Evolutionary conservation across 176 grass and related monocot genomes (phyloP), one percentile per base, ranked within the genome.

Genomic region (Zoysia japonica): DNA sequence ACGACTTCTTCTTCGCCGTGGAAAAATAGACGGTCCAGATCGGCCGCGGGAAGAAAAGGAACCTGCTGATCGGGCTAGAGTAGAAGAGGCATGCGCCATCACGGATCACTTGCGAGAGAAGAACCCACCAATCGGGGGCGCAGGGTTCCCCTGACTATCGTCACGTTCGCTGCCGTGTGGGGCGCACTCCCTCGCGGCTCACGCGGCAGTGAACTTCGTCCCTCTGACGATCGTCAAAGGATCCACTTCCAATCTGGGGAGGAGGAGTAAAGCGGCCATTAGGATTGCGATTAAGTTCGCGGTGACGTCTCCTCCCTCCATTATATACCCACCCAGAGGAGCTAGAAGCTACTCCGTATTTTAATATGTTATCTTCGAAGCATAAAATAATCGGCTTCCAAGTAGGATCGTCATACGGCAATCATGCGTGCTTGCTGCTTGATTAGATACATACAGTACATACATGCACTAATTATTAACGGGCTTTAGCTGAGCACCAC

Each of bases 301-400:
- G 35, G 19, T 89, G 78, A 85, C 78, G 87, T 82, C 60, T 7
- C 52, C 17, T 55, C 2, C 15, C 59, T 82, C 83, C 82, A 85
- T 76, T 69, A 67, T 35, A 28, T 5, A 43, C 7, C 5, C 20
- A 47, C 56, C 15, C 60, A 1, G 44, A 6, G 28, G 28, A 28
- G 28, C 28, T 28, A 28, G 28, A 28, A 28, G 28, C 28, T 28
- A 28, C 28, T 28, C 28, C 28, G 53, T 5, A 20, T 74, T 79
- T 79, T 51, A 68, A 83, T 73, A 79, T 54, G 72, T 89, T 85
- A 89, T 81, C 77, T 77, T 45, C 5, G 72, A 7, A 38, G 38
- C 14, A 28, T 85, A 82, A 59, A 81, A 52, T 82, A 82, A 82
- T 85, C 59, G 37, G 57, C 71, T 81, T 77, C 71, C 82, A 41